phyloP scores from a whole-genome alignment of 805 yeast genomes.

The Candida xiaguanensis region DNA sequence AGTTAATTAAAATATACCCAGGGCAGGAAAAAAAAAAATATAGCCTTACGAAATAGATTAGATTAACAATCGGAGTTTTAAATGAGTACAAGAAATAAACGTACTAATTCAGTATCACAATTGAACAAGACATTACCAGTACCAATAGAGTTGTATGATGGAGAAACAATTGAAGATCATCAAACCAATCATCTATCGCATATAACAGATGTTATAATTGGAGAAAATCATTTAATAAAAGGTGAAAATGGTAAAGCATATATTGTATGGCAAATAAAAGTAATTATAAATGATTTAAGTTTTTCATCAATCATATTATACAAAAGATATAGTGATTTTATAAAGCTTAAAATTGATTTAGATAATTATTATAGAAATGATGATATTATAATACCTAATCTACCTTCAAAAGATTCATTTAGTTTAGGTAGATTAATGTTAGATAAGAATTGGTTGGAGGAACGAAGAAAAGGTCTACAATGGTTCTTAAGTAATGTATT shows the following conservation, averaged over 20 bases:
- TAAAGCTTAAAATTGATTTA: conserved; percentile 36
- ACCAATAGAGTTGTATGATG: conserved; percentile 34
- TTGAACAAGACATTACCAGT: conserved; percentile 32
- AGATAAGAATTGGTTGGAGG: conserved; percentile 46
- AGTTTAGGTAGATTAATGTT: conserved; percentile 37
- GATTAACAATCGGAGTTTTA: background rate
- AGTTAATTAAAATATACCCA: background rate
- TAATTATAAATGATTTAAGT: conserved; percentile 33
- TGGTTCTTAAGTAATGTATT: conserved; percentile 55
- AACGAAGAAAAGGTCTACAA: conserved; percentile 54
- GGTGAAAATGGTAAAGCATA: conserved; percentile 37
- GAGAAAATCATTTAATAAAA: conserved; percentile 34
- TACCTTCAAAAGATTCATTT: conserved; percentile 51
- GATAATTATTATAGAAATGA: conserved; percentile 42
- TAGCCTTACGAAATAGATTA: no score
- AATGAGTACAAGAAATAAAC: conserved; percentile 8
- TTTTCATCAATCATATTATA: conserved; percentile 44
- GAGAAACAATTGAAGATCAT: conserved; percentile 10
- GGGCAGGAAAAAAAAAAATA: background rate
- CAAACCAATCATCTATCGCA: conserved; percentile 18
- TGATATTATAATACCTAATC: conserved; percentile 35
- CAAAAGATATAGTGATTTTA: conserved; percentile 67
- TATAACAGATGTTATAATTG: conserved; percentile 40
- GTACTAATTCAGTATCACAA: conserved; percentile 19
- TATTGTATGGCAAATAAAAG: conserved; percentile 37